Evolutionary conservation across 2,329 filamentous ascomycete species (phyloP).

Genomic region (Sclerotinia trifoliorum): DNA sequence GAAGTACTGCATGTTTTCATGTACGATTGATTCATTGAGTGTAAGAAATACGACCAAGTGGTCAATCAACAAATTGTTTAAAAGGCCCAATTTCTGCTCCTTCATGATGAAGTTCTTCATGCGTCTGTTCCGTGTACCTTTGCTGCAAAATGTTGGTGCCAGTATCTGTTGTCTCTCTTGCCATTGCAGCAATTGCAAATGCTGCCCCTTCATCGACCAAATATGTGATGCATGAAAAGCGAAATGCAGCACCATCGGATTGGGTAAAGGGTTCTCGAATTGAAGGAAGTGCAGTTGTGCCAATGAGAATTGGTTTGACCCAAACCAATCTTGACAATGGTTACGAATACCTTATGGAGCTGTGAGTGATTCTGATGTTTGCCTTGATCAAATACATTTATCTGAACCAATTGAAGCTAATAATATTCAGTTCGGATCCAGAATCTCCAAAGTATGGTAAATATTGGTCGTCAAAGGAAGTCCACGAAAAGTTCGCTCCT

Average conservation of each 20-base stretch:
- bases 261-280: conserved; percentile 31
- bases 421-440: conserved; percentile 30
- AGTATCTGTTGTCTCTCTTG: conserved; percentile 19
- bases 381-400: no score
- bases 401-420: not conserved
- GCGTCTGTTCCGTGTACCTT: not conserved
- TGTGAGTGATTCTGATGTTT: conserved; percentile 23
- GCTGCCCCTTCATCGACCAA: conserved; percentile 23
- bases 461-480: conserved; percentile 28
- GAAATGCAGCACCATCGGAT: conserved; percentile 23
- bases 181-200: conserved; percentile 24
- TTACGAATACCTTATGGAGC: conserved; percentile 45
- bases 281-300: conserved; percentile 37
- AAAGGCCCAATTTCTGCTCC: not conserved
- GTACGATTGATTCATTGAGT: not conserved
- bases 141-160: conserved; percentile 22
- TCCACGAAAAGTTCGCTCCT: conserved; percentile 40
- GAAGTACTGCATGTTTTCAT: conserved; percentile 3
- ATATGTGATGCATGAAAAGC: conserved; percentile 30
- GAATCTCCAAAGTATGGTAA: conserved; percentile 28
- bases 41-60: not conserved
- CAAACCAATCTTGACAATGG: conserved; percentile 48
- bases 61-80: not conserved
- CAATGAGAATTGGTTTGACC: conserved; percentile 47
- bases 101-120: not conserved